Evolutionary conservation across 805 yeast genomes (phyloP).

Genomic region (Komagataella pseudopastoris): DNA sequence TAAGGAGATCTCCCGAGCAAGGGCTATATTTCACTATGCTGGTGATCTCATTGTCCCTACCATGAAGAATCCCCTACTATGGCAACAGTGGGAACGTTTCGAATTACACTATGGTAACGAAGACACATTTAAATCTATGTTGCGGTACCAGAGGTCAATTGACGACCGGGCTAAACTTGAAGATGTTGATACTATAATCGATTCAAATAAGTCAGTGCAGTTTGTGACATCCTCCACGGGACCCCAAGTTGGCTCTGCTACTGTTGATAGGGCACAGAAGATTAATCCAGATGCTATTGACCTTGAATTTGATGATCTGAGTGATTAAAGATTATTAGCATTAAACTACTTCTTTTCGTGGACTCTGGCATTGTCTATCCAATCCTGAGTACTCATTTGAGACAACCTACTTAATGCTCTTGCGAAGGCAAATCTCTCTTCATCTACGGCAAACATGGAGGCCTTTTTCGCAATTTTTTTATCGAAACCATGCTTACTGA

Average conservation of each 20-base stretch:
- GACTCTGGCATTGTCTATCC: slow-evolving; percentile 44
- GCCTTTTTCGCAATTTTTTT: slow-evolving; percentile 59
- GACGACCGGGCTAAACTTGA: slow-evolving; percentile 8
- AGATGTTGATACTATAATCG: slow-evolving; percentile 8
- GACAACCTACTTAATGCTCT: slow-evolving; percentile 83
- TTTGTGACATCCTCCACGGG: slow-evolving; percentile 29
- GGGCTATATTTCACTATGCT: slow-evolving; percentile 49
- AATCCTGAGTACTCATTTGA: slow-evolving; percentile 88
- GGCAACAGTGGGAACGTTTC: slow-evolving; percentile 65
- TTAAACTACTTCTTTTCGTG: slow-evolving; percentile 1
- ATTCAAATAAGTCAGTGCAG: slow-evolving; percentile 23
- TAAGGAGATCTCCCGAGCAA: slow-evolving; percentile 43
- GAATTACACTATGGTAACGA: slow-evolving; percentile 66
- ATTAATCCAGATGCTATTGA: slow-evolving; percentile 50
- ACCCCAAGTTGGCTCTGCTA: slow-evolving; percentile 17
- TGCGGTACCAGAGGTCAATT: slow-evolving; percentile 38
- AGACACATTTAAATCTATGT: slow-evolving; percentile 59
- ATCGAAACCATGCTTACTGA: slow-evolving; percentile 66
- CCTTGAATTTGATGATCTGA: slow-evolving; percentile 26
- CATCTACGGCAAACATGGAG: slow-evolving; percentile 77
- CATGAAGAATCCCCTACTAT: slow-evolving; percentile 20
- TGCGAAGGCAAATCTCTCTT: slow-evolving; percentile 93
- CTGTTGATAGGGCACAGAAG: slow-evolving; percentile 5
- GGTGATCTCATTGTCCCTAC: slow-evolving; percentile 21
- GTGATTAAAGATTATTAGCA: slow-evolving; percentile 1